These are phyloP conservation scores for Leccinum broughii DNA, from an alignment of 768 basidiomycete species.

Conservation along the genomic window DNA sequence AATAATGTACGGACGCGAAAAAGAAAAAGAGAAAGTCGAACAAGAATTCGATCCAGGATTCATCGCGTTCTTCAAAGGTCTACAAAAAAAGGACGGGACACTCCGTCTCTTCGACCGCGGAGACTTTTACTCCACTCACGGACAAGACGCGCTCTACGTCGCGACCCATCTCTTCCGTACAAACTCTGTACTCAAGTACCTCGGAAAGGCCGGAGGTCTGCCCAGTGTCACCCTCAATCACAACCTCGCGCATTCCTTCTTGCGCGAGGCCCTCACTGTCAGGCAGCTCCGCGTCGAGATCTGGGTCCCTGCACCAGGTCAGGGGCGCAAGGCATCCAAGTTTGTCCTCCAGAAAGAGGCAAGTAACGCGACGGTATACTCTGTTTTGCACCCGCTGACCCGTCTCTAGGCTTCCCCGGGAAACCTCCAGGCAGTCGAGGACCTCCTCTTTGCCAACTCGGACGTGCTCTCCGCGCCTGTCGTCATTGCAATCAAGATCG, in stretches of 20 bases:
- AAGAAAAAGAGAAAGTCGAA: constrained; percentile 43
- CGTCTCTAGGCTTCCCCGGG: constrained; percentile 67
- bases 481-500: constrained; percentile 84
- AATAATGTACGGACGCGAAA: constrained; percentile 58
- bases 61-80: constrained; percentile 61
- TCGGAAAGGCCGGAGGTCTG: constrained; percentile 61
- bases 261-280: constrained; percentile 86
- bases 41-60: constrained; percentile 65
- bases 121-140: constrained; percentile 88
- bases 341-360: constrained; percentile 85
- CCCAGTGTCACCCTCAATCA: constrained; percentile 77
- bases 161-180: constrained; percentile 85
- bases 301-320: constrained; percentile 71
- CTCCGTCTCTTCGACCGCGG: constrained; percentile 85
- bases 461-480: constrained; percentile 85
- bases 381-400: constrained; percentile 3
- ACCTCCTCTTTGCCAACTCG: constrained; percentile 78
- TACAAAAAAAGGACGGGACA: constrained; percentile 72
- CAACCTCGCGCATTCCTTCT: constrained; percentile 74
- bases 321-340: constrained; percentile 71
- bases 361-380: constrained; percentile 16
- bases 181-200: constrained; percentile 89
- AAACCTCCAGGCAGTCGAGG: constrained; percentile 73
- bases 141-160: constrained; percentile 83
- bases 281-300: constrained; percentile 94